A percentile compares a stretch with the other conserved stretches of the same genome.
These are phyloP conservation scores for Byssoonygena ceratinophila DNA, from an alignment of 2,329 filamentous ascomycete species.

Conservation along the genomic window DNA sequence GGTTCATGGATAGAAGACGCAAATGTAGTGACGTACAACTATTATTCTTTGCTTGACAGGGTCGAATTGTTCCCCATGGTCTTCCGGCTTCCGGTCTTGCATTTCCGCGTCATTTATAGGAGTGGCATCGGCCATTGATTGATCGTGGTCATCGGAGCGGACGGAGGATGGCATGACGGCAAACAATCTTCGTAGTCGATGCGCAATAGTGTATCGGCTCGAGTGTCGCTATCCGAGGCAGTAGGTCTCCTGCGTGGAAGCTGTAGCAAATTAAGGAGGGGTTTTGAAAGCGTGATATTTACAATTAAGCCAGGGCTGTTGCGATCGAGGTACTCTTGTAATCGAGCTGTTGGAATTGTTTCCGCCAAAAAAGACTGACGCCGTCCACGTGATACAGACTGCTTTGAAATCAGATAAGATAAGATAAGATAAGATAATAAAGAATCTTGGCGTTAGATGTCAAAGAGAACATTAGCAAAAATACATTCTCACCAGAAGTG, in stretches of 20 bases:
- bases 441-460: background rate
- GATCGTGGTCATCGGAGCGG: conserved; percentile 29
- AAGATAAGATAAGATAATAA: background rate
- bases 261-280: too few relatives aligned
- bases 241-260: background rate
- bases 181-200: background rate
- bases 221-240: background rate
- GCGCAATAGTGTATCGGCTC: background rate
- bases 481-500: too few relatives aligned
- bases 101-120: conserved; percentile 23
- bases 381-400: background rate
- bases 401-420: background rate
- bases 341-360: background rate
- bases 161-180: conserved; percentile 30
- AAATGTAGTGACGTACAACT: conserved; percentile 41
- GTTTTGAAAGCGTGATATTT: too few relatives aligned
- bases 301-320: too few relatives aligned
- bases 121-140: conserved; percentile 34
- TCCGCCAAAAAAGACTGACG: background rate
- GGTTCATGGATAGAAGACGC: too few relatives aligned
- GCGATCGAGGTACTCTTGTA: background rate
- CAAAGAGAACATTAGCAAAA: too few relatives aligned
- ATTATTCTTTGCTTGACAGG: conserved; percentile 46
- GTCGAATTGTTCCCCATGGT: conserved; percentile 41
- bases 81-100: conserved; percentile 41